These are phyloP conservation scores for Myxozyma vanderwaltii DNA, from an alignment of 805 yeast species.

Conservation along the genomic window DNA sequence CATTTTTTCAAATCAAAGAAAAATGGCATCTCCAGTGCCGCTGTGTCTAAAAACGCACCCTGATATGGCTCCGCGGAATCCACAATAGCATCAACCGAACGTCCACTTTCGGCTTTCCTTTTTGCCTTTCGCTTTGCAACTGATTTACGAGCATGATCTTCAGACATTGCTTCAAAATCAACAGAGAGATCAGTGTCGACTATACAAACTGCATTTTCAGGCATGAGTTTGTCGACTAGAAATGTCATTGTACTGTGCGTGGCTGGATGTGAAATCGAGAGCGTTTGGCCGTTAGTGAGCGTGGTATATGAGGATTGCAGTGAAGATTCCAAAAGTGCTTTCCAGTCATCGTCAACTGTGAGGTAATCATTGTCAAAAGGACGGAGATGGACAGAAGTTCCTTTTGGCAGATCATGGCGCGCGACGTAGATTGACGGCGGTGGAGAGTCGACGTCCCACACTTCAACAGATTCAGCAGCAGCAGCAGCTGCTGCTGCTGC, in stretches of 20 bases:
- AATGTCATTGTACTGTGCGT: conserved; percentile 35
- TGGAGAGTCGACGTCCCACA: conserved; percentile 5
- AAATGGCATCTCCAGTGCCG: conserved; percentile 1
- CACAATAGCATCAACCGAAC: background rate
- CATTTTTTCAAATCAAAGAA: conserved; percentile 38
- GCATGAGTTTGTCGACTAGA: conserved; percentile 47
- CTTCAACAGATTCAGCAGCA: background rate
- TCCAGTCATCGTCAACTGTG: conserved; percentile 51
- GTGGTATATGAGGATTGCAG: conserved; percentile 56
- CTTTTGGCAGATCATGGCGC: conserved; percentile 47
- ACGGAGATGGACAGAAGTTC: conserved; percentile 49
- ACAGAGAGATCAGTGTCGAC: conserved; percentile 60
- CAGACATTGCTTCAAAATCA: conserved; percentile 47
- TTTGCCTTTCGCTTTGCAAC: conserved; percentile 35
- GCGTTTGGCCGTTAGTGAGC: conserved; percentile 47
- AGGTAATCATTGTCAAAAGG: conserved; percentile 45
- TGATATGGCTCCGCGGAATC: conserved; percentile 25
- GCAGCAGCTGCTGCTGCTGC: conserved; percentile 11
- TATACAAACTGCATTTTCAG: conserved; percentile 51
- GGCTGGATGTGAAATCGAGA: conserved; percentile 43
- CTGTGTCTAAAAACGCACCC: conserved; percentile 4
- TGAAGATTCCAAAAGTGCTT: conserved; percentile 54
- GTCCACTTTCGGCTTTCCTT: conserved; percentile 9
- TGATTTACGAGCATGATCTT: conserved; percentile 48
- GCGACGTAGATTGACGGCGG: conserved; percentile 1